Conservation (phyloP, 2,329 filamentous ascomycete species). For the Rachicladosporium sp. region DNA sequence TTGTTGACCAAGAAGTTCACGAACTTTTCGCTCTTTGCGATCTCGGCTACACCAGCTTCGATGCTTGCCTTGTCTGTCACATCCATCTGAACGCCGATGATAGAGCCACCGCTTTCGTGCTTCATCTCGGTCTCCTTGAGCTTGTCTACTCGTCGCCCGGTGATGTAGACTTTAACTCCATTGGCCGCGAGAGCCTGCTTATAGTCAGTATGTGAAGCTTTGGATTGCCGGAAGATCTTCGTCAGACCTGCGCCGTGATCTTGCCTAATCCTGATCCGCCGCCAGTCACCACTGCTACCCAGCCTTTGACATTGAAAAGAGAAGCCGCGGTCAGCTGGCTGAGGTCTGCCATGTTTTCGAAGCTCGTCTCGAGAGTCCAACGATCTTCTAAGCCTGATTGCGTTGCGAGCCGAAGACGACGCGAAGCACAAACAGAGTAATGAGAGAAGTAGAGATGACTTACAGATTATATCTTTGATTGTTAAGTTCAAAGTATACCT, state of each 20-base stretch:
- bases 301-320: constrained; percentile 29
- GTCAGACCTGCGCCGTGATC: constrained; percentile 28
- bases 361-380: too few species aligned
- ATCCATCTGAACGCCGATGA: constrained; percentile 21
- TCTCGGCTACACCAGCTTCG: constrained; percentile 12
- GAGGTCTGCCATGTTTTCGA: constrained; percentile 11
- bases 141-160: constrained; percentile 33
- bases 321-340: constrained; percentile 11
- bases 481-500: too few species aligned
- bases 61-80: constrained; percentile 22
- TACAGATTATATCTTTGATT: too few species aligned
- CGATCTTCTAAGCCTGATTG: too few species aligned
- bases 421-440: too few species aligned
- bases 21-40: constrained; percentile 18
- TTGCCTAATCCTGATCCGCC: constrained; percentile 36
- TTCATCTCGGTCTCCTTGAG: constrained; percentile 28
- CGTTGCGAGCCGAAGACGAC: too few species aligned
- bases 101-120: constrained; percentile 47
- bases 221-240: too few species aligned
- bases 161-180: constrained; percentile 37
- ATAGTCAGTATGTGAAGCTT: too few species aligned
- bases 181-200: constrained; percentile 32
- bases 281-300: constrained; percentile 33
- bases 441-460: too few species aligned
- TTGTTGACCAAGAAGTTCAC: constrained; percentile 24